phyloP scores from a whole-genome alignment of 83 land plant genomes.

The Picea abies region DNA sequence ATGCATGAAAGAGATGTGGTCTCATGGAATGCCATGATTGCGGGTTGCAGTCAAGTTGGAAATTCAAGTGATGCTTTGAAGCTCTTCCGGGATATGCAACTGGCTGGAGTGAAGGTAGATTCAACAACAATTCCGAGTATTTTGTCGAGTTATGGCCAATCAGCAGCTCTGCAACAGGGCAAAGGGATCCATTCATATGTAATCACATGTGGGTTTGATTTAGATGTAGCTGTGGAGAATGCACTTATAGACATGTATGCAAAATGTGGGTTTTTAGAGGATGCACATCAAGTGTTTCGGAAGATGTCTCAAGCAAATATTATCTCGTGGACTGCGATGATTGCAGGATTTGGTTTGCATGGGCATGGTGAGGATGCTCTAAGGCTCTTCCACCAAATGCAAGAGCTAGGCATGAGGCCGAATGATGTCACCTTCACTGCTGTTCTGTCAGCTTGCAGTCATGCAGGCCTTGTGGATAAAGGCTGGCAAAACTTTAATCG shows the following conservation, averaged over 20 bases:
- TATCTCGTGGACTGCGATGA: conserved; percentile 16
- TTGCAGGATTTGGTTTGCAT: conserved; percentile 45
- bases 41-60: conserved; percentile 32
- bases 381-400: conserved; percentile 30
- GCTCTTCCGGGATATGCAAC: neutral
- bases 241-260: conserved; percentile 44
- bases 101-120: neutral
- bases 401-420: neutral
- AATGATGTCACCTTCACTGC: neutral
- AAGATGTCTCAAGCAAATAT: neutral
- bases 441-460: conserved; percentile 4
- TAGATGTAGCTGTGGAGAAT: neutral
- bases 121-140: neutral
- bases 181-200: neutral
- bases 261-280: conserved; percentile 23
- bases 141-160: neutral
- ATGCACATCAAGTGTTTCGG: neutral
- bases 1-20: conserved; percentile 40
- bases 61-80: conserved; percentile 26
- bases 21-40: conserved; percentile 45
- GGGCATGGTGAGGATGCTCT: conserved; percentile 50
- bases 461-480: neutral
- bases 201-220: neutral
- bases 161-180: neutral
- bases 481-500: neutral